A percentile compares a stretch with the other conserved stretches of the same genome.
phyloP scores from a whole-genome alignment of 1,284 basidiomycete species.

The Laetiporus sulphureus region DNA sequence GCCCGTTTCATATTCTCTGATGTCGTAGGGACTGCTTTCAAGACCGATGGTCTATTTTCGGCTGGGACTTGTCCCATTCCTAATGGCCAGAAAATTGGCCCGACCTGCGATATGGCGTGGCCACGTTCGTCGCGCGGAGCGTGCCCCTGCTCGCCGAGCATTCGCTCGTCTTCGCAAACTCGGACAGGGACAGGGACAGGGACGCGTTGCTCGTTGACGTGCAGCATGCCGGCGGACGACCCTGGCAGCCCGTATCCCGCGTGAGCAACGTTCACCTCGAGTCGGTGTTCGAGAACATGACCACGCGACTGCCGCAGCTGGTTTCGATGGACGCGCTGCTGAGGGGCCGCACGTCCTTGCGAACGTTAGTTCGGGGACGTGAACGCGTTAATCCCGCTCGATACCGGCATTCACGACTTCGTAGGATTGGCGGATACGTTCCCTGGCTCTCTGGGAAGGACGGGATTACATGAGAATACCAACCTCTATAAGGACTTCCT shows the following conservation, averaged over 20 bases:
- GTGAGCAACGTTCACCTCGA: conserved; percentile 69
- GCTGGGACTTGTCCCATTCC: too few relatives aligned
- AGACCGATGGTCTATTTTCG: too few relatives aligned
- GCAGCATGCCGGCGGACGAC: conserved; percentile 26
- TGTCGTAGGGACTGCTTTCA: too few relatives aligned
- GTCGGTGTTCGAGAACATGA: conserved; percentile 40
- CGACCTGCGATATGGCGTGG: conserved; percentile 44
- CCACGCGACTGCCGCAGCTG: conserved; percentile 45
- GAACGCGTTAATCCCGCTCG: conserved; percentile 50
- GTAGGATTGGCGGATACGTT: too few relatives aligned
- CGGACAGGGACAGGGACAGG: conserved; percentile 42
- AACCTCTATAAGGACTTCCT: conserved; percentile 38
- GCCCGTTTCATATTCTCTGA: too few relatives aligned
- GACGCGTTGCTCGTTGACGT: conserved; percentile 54
- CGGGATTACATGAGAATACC: conserved; percentile 63
- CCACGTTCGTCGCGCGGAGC: conserved; percentile 55
- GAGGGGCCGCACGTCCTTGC: conserved; percentile 39
- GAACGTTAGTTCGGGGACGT: conserved; percentile 66
- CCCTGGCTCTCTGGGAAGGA: too few relatives aligned
- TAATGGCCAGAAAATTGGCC: too few relatives aligned
- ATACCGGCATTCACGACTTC: too few relatives aligned
- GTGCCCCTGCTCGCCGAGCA: conserved; percentile 39
- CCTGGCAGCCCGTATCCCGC: conserved; percentile 33
- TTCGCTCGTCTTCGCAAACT: conserved; percentile 44
- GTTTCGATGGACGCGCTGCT: conserved; percentile 41